Evolutionary conservation across 768 basidiomycete genomes (phyloP), one percentile per base, ranked within the genome.

Genomic region (Lactarius tabidus): DNA sequence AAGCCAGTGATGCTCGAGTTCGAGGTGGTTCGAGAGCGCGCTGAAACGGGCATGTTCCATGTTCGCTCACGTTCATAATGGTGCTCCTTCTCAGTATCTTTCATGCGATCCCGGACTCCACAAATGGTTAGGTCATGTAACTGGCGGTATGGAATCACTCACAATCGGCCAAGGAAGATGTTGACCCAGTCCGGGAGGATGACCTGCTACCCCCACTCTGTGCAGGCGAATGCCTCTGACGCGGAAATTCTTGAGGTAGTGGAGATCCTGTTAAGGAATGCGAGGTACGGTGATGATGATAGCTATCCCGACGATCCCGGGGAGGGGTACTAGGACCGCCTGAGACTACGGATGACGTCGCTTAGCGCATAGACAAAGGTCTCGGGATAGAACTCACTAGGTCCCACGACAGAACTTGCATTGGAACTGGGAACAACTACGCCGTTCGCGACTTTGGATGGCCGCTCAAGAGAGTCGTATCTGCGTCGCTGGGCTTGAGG

Each of bases 1-100:
- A 75, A 75, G 39, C 79, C 76, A 43, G 31, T 28, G 5, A 26
- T 20, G 33, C 43, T 26, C 70, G 74, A 12, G 75, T 76, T 62
- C 77, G 78, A 23, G 71, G 69, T 29, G 73, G 76, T 58, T 73
- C 75, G 61, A 67, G 60, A 63, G 75, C 73, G 23, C 78, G 79
- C 66, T 76, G 75, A 20, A 75, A 69, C 62, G 14, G 77, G 80
- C 66, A 77, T 82, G 53, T 81, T 82, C 85, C 84, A 80, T 52
- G 78, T 77, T 55, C 78, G 78, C 71, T 85, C 83, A 39, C 76
- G 81, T 59, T 82, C 80, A 57, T 74, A 77, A 48, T 67, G 65
- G 17, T 57, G 75, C n/a, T 73, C 76, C 26, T 73, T 73, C 54
- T 72, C 74, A 15, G 69, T 69, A 31, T 76, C 72, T 20, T 45